Base-by-base conservation (phyloP, 495 filamentous ascomycete genomes). In the Penicillium herquei region DNA sequence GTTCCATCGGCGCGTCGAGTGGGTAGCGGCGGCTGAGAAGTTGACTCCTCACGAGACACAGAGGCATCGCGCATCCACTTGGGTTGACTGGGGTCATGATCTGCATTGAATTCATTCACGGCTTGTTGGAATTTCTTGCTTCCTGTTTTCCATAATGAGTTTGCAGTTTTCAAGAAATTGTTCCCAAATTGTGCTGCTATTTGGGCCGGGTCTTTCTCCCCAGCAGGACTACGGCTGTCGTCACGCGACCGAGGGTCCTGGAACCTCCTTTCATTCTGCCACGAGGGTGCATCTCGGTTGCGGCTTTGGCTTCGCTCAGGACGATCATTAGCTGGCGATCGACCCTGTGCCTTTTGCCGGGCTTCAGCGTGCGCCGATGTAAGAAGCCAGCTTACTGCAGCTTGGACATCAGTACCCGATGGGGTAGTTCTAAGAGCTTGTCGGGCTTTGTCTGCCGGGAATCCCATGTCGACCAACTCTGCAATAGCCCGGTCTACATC, bases 51-150 rank as follows among this genome's bases (percentile, higher is more conserved):
- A n/a, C 46, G 68, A 51, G 62, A 75, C 49, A 72, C 58, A 26
- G 78, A 76, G 18, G 81, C 76, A 49, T 90, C 88, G 61, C 84
- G 82, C 93, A 98, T 96, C 94, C 94, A 98, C 61, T 90, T 93
- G 1, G 94, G 94, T 65, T 96, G 90, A 64, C 68, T 90, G 2
- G 89, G 77, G 66, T 96, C 94, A 30, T 84, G 79, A n/a, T 89
- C 87, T 1, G 79, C 69, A 60, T 96, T 92, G 57, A 97, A 87
- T 16, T 98, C 94, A 13, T 90, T 84, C 12, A 98, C 90, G 12
- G 91, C 94, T 67, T 91, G 91, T 64, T 96, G 92, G n/a, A 98
- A 84, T 66, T 89, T 93, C 70, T 96, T 98, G 60, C 89, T 91
- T 3, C 92, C 87, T 6, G 86, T 87, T 68, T 96, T 98, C 94